Conservation (phyloP, 2,329 filamentous ascomycete genomes). For the Ophiostoma himal-ulmi region DNA sequence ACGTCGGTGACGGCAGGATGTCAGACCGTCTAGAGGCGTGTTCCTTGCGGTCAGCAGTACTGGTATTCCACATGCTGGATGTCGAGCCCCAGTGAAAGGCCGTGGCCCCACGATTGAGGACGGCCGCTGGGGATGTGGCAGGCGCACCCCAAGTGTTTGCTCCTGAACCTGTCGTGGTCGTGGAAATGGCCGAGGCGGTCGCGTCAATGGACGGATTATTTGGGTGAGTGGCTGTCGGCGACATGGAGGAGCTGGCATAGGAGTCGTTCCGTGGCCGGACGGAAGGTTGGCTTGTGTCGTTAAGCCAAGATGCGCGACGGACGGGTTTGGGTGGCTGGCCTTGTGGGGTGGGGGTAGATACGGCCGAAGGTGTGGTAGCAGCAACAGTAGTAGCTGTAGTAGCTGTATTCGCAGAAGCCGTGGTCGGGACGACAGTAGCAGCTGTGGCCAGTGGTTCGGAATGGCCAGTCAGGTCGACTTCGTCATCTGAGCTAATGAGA, state of each 20-base stretch:
- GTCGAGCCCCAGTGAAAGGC: slow-evolving; percentile 64
- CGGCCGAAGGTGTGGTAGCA: background rate
- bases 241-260: slow-evolving; percentile 69
- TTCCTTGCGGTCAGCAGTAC: slow-evolving; percentile 61
- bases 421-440: background rate
- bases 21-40: slow-evolving; percentile 67
- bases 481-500: slow-evolving; percentile 89
- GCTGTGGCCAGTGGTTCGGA: slow-evolving; percentile 23
- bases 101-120: slow-evolving; percentile 43
- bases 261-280: slow-evolving; percentile 67
- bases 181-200: slow-evolving; percentile 30
- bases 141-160: slow-evolving; percentile 50
- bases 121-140: slow-evolving; percentile 41
- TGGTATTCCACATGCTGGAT: slow-evolving; percentile 68
- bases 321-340: slow-evolving; percentile 54
- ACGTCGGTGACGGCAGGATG: slow-evolving; percentile 69
- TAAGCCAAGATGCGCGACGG: slow-evolving; percentile 77
- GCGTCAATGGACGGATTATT: slow-evolving; percentile 69
- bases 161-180: background rate
- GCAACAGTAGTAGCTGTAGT: background rate
- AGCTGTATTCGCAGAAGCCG: slow-evolving; percentile 10
- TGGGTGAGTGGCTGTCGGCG: slow-evolving; percentile 69
- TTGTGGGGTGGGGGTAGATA: slow-evolving; percentile 28
- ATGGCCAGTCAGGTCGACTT: slow-evolving; percentile 59
- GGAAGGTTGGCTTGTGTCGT: slow-evolving; percentile 64